phyloP scores from a whole-genome alignment of 192 early-diverging fungal species.

The Umbelopsis sp. region DNA sequence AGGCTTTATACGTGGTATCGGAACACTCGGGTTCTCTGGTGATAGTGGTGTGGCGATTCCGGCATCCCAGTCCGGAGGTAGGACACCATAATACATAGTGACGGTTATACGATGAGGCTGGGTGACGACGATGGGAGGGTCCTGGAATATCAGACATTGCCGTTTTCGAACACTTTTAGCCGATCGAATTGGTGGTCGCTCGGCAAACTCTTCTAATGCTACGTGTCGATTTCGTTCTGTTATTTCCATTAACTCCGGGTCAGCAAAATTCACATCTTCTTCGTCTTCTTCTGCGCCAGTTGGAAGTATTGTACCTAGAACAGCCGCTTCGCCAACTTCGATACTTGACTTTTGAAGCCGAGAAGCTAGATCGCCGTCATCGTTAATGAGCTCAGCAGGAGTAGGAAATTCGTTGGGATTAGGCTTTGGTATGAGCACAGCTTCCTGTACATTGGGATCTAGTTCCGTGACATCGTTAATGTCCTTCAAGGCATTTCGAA shows the following conservation, averaged over 20 bases:
- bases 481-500: conserved; percentile 2
- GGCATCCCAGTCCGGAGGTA: not conserved
- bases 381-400: not conserved
- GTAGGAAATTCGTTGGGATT: conserved; percentile 17
- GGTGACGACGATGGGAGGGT: conserved; percentile 8
- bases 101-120: conserved; percentile 11
- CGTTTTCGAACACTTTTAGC: conserved; percentile 17
- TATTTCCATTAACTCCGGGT: conserved; percentile 16
- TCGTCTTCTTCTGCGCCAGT: conserved; percentile 1
- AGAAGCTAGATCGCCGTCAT: conserved; percentile 6
- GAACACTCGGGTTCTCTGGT: not conserved
- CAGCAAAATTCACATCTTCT: conserved; percentile 1
- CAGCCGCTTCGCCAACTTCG: not conserved
- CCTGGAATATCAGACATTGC: conserved; percentile 23
- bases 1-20: conserved; percentile 12
- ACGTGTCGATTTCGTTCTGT: conserved; percentile 35
- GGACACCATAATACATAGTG: conserved; percentile 25
- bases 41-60: not conserved
- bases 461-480: conserved; percentile 13
- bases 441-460: conserved; percentile 6
- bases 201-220: conserved; percentile 8
- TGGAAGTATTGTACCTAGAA: not conserved
- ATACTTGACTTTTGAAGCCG: not conserved
- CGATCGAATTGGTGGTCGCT: not conserved
- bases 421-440: not conserved